phyloP scores from a whole-genome alignment of 495 filamentous ascomycete genomes.

The Penicillium coprophilum region DNA sequence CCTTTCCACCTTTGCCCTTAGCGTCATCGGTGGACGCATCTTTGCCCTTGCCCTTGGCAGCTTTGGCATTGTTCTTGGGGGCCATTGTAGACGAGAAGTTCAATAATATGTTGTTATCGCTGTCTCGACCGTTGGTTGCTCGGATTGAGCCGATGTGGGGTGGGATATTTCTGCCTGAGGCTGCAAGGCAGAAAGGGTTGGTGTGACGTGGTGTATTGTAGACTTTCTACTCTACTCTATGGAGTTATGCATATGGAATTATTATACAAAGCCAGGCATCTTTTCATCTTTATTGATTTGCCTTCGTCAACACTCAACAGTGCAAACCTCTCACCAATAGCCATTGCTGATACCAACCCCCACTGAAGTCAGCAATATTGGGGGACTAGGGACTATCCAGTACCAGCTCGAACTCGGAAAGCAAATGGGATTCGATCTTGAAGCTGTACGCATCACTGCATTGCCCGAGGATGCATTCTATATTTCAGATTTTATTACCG shows the following conservation, averaged over 20 bases:
- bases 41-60: constrained; percentile 46
- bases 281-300: neutral
- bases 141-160: constrained; percentile 7
- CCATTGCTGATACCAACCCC: neutral
- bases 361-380: neutral
- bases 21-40: constrained; percentile 44
- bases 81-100: constrained; percentile 38
- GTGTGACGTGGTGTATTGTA: constrained; percentile 4
- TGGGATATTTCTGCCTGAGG: constrained; percentile 8
- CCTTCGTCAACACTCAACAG: neutral
- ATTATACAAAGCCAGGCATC: neutral
- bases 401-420: neutral
- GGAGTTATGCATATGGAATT: neutral
- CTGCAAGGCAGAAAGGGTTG: constrained; percentile 5
- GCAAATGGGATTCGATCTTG: constrained; percentile 24
- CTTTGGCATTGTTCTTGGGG: constrained; percentile 55
- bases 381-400: neutral
- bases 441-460: constrained; percentile 52
- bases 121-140: constrained; percentile 4
- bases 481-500: constrained; percentile 80
- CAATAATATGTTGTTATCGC: neutral
- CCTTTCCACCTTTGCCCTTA: constrained; percentile 43
- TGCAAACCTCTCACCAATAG: neutral
- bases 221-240: neutral
- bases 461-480: constrained; percentile 76